phyloP scores from a whole-genome alignment of 305 asterid genomes.

The Fraxinus baroniana region DNA sequence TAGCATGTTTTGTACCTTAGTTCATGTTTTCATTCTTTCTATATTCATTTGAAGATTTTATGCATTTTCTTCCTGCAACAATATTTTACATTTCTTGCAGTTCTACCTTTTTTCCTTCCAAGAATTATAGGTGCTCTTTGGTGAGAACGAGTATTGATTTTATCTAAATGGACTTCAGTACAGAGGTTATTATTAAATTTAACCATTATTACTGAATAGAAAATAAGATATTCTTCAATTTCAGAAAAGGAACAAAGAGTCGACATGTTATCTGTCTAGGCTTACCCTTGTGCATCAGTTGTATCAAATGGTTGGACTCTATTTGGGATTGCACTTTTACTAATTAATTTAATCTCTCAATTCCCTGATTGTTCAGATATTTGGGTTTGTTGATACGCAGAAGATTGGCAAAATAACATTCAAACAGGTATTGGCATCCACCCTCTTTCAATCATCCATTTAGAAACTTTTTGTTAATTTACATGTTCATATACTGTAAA shows the following conservation, averaged over 20 bases:
- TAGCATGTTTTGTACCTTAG: not conserved
- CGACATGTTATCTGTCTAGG: not conserved
- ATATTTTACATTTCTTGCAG: not conserved
- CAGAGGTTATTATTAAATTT: not conserved
- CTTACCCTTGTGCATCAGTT: not conserved
- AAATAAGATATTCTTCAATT: not conserved
- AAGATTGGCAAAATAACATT: constrained; percentile 74
- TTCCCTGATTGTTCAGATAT: constrained; percentile 61
- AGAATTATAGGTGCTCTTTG: not conserved
- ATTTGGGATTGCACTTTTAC: not conserved
- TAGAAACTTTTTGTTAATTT: not conserved
- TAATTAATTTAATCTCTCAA: not conserved
- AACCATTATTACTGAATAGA: not conserved
- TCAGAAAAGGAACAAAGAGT: not conserved
- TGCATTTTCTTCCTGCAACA: not conserved
- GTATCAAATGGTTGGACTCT: constrained; percentile 5
- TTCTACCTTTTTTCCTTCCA: not conserved
- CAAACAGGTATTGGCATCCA: constrained; percentile 54
- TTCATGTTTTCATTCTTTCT: not conserved
- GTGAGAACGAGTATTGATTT: not conserved
- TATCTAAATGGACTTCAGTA: not conserved
- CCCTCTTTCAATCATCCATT: not conserved
- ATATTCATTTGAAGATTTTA: not conserved
- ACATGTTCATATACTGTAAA: not conserved
- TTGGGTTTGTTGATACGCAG: constrained; percentile 68